Conservation (phyloP, 495 filamentous ascomycete species). For the Penicillium steckii region DNA sequence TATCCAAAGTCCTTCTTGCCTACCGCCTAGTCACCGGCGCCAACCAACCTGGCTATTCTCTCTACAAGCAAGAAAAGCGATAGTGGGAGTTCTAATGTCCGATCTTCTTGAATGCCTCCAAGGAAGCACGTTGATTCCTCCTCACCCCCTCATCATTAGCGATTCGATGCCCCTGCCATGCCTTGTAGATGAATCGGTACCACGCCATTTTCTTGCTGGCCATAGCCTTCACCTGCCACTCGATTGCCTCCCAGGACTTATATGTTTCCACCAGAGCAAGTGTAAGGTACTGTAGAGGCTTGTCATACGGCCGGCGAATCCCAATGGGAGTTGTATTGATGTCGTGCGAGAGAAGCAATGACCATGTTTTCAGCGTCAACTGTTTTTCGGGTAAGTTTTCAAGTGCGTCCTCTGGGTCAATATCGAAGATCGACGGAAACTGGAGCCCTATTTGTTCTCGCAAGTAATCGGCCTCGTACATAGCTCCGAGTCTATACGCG, state of each 20-base stretch:
- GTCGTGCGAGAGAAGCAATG: too few relatives aligned
- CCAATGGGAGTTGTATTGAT: background rate
- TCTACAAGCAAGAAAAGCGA: background rate
- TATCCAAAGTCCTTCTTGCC: too few relatives aligned
- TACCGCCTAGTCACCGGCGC: conserved; percentile 1
- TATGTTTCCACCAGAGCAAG: background rate
- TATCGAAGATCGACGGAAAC: too few relatives aligned
- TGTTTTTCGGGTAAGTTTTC: too few relatives aligned
- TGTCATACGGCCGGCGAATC: background rate
- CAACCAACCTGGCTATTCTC: too few relatives aligned
- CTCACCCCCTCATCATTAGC: background rate
- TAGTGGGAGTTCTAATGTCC: background rate
- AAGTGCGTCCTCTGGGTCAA: too few relatives aligned
- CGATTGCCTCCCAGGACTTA: background rate
- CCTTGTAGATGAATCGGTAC: background rate
- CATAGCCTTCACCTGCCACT: background rate
- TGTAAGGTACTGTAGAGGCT: background rate
- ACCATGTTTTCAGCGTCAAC: too few relatives aligned
- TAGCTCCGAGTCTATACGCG: background rate
- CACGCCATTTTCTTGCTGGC: background rate
- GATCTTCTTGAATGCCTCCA: background rate
- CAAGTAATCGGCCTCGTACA: background rate
- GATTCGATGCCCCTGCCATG: background rate
- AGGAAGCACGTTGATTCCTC: background rate
- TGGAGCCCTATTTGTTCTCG: too few relatives aligned